Evolutionary conservation across 2,329 filamentous ascomycete species (phyloP).

Genomic region (Calycina herbarum): DNA sequence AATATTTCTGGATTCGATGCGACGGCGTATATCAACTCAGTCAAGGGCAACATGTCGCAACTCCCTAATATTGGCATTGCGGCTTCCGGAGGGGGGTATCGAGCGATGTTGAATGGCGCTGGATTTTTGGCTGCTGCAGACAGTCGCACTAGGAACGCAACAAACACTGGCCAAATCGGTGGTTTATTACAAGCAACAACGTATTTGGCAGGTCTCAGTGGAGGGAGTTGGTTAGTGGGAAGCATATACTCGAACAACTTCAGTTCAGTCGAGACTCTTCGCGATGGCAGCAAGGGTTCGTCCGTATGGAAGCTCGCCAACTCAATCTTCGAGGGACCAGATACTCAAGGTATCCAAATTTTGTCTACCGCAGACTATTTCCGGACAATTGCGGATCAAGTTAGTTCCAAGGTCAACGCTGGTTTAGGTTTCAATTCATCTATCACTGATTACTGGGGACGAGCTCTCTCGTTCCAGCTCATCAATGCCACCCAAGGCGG

Average conservation of each 20-base stretch:
- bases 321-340: constrained; percentile 61
- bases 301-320: constrained; percentile 63
- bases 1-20: constrained; percentile 79
- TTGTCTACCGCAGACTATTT: constrained; percentile 63
- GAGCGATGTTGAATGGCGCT: constrained; percentile 81
- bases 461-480: constrained; percentile 82
- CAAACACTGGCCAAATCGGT: constrained; percentile 66
- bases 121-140: constrained; percentile 81
- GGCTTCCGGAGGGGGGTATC: constrained; percentile 80
- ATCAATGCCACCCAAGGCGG: constrained; percentile 76
- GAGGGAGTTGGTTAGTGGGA: constrained; percentile 83
- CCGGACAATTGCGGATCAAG: constrained; percentile 55
- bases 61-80: constrained; percentile 74
- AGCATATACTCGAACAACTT: constrained; percentile 79
- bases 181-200: constrained; percentile 80
- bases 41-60: constrained; percentile 54
- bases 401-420: constrained; percentile 61
- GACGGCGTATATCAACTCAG: constrained; percentile 65
- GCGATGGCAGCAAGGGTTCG: constrained; percentile 45
- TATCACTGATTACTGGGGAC: constrained; percentile 87
- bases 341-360: constrained; percentile 49
- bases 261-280: constrained; percentile 61
- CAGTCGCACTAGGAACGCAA: constrained; percentile 63
- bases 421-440: constrained; percentile 68
- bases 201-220: constrained; percentile 78